Conservation (phyloP, 2,329 filamentous ascomycete genomes). For the Uncinocarpus reesii region DNA sequence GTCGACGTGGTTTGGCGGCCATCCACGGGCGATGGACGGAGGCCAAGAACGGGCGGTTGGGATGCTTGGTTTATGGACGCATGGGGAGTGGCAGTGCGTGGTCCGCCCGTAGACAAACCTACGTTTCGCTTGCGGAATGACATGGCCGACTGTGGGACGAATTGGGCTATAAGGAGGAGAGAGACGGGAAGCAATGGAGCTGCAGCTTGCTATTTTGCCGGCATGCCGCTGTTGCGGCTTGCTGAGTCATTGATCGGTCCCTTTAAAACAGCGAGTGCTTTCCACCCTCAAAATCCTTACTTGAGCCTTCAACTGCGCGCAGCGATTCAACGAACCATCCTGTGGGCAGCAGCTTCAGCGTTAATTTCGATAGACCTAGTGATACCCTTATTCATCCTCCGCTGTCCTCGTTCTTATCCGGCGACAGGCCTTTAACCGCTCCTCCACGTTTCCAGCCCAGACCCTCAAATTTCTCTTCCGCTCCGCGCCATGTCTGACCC, state of each 20-base stretch:
- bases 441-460: background rate
- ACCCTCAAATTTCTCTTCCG: constrained; percentile 17
- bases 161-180: background rate
- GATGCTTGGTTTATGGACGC: constrained; percentile 17
- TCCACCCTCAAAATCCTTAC: background rate
- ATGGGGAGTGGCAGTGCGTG: constrained; percentile 27
- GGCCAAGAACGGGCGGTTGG: constrained; percentile 36
- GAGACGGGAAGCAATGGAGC: background rate
- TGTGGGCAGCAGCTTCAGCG: no score
- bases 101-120: constrained; percentile 39
- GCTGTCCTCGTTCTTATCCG: no score
- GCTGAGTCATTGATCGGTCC: constrained; percentile 1
- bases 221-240: background rate
- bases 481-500: constrained; percentile 63
- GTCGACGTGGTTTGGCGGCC: constrained; percentile 84
- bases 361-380: background rate
- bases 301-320: no score
- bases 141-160: constrained; percentile 38
- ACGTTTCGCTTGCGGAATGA: constrained; percentile 60
- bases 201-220: background rate
- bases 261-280: constrained; percentile 2
- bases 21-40: constrained; percentile 79
- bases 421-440: no score
- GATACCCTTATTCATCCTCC: background rate
- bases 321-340: no score